Evolutionary conservation across 164 flowering plant genomes (phyloP), one percentile per base, ranked within the genome.

Genomic region (Dillenia suffruticosa): DNA sequence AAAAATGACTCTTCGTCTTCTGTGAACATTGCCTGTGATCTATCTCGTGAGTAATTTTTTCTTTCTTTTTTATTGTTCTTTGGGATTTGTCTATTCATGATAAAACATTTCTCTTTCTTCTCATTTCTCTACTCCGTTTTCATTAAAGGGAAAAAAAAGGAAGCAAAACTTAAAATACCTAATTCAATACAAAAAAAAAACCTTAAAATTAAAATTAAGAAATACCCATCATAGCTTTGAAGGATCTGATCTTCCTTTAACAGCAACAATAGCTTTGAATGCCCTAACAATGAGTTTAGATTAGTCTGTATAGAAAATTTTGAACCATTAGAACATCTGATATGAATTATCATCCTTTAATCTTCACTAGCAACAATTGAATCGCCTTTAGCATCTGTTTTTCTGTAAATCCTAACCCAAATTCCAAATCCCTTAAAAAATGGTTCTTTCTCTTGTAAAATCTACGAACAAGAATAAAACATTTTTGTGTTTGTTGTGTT

Each of bases 221-320:
- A 17, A 8, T 0, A 26, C 69, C 32, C 76, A 91, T 96, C 96
- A 62, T 91, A 89, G 70, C 90, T 91, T 4, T 64, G 77, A 24
- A 91, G 87, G 76, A 88, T 84, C 66, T 85, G 96, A 16, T 91
- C 97, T 43, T 91, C 94, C 76, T 91, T 91, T 69, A 91, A 68
- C 70, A 91, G 88, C 85, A 16, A 91, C 57, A 13, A 84, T 12
- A 22, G 71, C 71, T 61, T 89, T 91, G 72, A 91, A 91, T 0
- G 72, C 65, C 13, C 58, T 81, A 13, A 91, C 96, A 15, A 76
- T 0, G 87, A 72, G 2, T 79, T 81, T 19, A 89, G 79, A 57
- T 54, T 50, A 16, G 79, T 68, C 66, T 62, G 73, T 12, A 91
- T 87, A 15, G 84, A 62, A 62, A 89, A 87, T 71, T 89, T 87